Evolutionary conservation across 1,284 basidiomycete genomes (phyloP).

Genomic region (Irpex sp.): DNA sequence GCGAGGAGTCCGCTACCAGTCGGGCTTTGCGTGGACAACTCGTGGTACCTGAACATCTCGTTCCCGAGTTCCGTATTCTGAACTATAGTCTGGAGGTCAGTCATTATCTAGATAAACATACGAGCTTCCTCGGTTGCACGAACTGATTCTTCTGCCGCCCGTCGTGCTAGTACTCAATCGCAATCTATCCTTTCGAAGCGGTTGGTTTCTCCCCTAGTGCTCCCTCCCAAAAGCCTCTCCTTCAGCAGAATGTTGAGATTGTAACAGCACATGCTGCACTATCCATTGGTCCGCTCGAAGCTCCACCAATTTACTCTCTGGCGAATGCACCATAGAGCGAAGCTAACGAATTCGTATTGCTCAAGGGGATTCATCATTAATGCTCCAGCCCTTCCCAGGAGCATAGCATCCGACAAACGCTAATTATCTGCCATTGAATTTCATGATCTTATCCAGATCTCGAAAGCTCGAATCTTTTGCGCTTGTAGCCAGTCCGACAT

Average conservation of each 20-base stretch:
- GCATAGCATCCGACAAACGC: neutral
- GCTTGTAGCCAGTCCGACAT: neutral
- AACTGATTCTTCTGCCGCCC: neutral
- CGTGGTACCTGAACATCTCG: slow-evolving; percentile 13
- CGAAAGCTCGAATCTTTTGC: neutral
- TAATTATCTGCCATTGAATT: neutral
- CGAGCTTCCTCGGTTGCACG: neutral
- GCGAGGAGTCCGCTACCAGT: neutral
- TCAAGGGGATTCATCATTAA: neutral
- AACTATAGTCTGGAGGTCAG: slow-evolving; percentile 19
- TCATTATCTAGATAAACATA: neutral
- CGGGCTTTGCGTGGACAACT: slow-evolving; percentile 18
- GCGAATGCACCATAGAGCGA: neutral
- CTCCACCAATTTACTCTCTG: slow-evolving; percentile 3
- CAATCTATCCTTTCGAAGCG: slow-evolving; percentile 13
- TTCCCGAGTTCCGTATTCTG: slow-evolving; percentile 19
- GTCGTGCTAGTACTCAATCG: slow-evolving; percentile 17
- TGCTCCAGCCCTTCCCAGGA: neutral
- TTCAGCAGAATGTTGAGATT: slow-evolving; percentile 17
- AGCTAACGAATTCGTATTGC: neutral
- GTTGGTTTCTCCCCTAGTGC: slow-evolving; percentile 17
- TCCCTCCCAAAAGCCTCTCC: slow-evolving; percentile 7
- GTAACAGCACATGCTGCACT: slow-evolving; percentile 18
- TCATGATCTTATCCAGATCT: neutral
- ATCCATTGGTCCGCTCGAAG: slow-evolving; percentile 13